Base-by-base conservation (phyloP, 2,329 filamentous ascomycete genomes). In the Alternaria longipes region DNA sequence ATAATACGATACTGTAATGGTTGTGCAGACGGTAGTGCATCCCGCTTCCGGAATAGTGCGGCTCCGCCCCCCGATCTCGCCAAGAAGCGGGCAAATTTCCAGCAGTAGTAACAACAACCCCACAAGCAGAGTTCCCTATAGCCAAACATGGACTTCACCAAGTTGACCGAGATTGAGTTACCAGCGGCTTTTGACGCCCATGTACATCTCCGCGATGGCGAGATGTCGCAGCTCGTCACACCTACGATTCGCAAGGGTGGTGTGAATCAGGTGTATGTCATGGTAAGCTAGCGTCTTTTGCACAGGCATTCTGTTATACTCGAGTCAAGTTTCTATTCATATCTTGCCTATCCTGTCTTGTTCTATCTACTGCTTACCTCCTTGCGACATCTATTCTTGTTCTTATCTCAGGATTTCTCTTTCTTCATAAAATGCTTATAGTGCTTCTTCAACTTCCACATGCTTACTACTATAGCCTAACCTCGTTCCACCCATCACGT, bases 221-320 rank as follows among this genome's bases (percentile, higher is more conserved):
- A 81, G 30, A 85, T 85, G 83, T 81, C 82, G 63, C 80, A 83
- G 71, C 74, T 82, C 2, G 83, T 86, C 54, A 81, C 81, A 32
- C 82, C 82, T 5, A 84, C 81, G 22, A 84, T 85, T 66, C 79
- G 83, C 51, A 67, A 78, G 62, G 84, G 84, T 60, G 84, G 84
- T 63, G 83, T 83, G 62, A 83, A 85, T 71, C 84, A 81, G 32
- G 84, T 86, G 38, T 85, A 81, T 75, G 83, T 86, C 32, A 85
- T 85, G 83, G 82, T 83, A 76, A 70, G 80, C 59, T 40, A 40
- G n/a, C n/a, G 36, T 20, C 36, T 11, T 38, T n/a, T 38, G 16
- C 16, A 38, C 32, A 38, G 1, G 16, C 34, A 36, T n/a, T 8
- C 34, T n/a, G 5, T n/a, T 38, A 8, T 38, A n/a, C 6, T 38